phyloP scores from a whole-genome alignment of 2,329 filamentous ascomycete genomes.

The Sclerotinia borealis region DNA sequence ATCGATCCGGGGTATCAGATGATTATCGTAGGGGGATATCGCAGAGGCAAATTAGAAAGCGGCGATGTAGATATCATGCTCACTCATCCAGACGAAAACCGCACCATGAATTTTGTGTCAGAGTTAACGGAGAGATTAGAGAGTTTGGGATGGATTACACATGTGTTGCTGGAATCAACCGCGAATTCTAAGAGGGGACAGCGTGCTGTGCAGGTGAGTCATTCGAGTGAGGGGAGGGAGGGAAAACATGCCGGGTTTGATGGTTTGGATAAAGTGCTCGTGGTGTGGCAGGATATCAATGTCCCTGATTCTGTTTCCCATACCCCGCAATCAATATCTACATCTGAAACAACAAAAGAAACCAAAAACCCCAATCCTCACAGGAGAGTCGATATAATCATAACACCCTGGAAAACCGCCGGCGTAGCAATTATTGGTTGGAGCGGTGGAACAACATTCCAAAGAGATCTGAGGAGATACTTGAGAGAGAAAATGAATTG shows the following conservation, averaged over 20 bases:
- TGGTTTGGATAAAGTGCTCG: constrained; percentile 81
- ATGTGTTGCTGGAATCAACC: constrained; percentile 67
- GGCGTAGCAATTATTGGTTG: constrained; percentile 86
- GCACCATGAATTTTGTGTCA: constrained; percentile 64
- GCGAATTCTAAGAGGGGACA: constrained; percentile 70
- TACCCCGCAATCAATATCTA: constrained; percentile 28
- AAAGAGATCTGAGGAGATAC: constrained; percentile 77
- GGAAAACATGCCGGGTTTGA: constrained; percentile 51
- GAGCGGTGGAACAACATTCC: constrained; percentile 84
- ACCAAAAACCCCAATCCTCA: constrained; percentile 67
- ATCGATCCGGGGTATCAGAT: constrained; percentile 53
- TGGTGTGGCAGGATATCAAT: constrained; percentile 78
- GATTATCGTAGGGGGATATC: constrained; percentile 61
- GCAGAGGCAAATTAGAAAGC: constrained; percentile 56
- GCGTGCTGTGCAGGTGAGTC: constrained; percentile 35
- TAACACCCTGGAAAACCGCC: constrained; percentile 80
- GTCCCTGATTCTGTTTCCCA: too few relatives aligned
- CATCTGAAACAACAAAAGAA: constrained; percentile 6
- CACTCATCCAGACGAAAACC: constrained; percentile 64
- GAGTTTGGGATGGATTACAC: constrained; percentile 64
- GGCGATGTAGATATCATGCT: constrained; percentile 86
- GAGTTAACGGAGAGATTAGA: constrained; percentile 69
- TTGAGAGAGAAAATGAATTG: constrained; percentile 64
- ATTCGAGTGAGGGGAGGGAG: constrained; percentile 31
- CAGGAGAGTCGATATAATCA: constrained; percentile 84